These are phyloP conservation scores for Cryptosporidium muris DNA, from an alignment of 169 alveolate species.

Conservation along the genomic window DNA sequence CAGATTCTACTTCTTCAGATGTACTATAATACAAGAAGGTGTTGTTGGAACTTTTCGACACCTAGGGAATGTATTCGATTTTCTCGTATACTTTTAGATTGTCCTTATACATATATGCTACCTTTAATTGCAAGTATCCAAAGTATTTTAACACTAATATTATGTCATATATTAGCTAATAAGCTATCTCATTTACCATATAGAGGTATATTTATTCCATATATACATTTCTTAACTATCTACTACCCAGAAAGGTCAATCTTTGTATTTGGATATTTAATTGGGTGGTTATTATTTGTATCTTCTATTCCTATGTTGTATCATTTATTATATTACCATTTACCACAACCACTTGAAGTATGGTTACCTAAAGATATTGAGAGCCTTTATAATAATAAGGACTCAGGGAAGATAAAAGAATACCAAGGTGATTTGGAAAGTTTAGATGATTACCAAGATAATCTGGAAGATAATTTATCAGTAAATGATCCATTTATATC, in stretches of 20 bases:
- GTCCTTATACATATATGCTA: constrained; percentile 54
- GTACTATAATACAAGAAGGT: constrained; percentile 52
- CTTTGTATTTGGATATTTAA: constrained; percentile 25
- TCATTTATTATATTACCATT: constrained; percentile 51
- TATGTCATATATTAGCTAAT: constrained; percentile 30
- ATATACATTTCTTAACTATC: constrained; percentile 46
- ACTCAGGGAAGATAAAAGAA: no score
- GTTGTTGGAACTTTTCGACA: constrained; percentile 58
- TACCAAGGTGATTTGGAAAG: no score
- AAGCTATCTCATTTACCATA: constrained; percentile 42
- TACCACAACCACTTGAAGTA: constrained; percentile 71
- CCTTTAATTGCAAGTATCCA: constrained; percentile 50
- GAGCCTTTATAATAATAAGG: no score
- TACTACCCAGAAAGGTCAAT: constrained; percentile 49
- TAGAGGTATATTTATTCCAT: constrained; percentile 38
- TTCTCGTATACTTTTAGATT: constrained; percentile 45
- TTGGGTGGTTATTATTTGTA: constrained; percentile 43
- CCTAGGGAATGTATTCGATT: constrained; percentile 64
- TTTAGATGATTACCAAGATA: no score
- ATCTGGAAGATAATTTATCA: no score
- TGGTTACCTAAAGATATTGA: constrained; percentile 53
- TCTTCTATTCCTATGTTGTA: constrained; percentile 54
- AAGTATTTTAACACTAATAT: constrained; percentile 35
- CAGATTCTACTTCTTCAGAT: constrained; percentile 52
- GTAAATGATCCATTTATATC: not conserved